These are phyloP conservation scores for Cornus suecica DNA, from an alignment of 148 eudicot species.

Conservation along the genomic window DNA sequence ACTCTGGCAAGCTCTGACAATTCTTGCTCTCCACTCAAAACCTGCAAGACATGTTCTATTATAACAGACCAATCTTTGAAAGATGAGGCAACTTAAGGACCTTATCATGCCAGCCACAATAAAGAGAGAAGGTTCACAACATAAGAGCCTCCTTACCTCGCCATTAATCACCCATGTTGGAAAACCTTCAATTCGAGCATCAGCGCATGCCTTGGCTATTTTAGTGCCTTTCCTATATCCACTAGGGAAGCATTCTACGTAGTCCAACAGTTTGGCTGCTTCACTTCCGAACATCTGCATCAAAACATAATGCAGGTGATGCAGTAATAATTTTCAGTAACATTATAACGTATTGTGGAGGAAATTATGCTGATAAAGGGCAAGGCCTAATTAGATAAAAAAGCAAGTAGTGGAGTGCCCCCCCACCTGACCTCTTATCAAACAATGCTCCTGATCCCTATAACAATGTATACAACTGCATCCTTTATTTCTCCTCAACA, in stretches of 20 bases:
- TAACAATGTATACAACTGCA: no score
- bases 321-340: background rate
- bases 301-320: background rate
- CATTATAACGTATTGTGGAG: background rate
- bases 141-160: slow-evolving; percentile 45
- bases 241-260: slow-evolving; percentile 90
- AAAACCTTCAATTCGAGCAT: slow-evolving; percentile 67
- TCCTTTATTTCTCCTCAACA: no score
- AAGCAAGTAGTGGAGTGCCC: no score
- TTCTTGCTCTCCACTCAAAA: slow-evolving; percentile 63
- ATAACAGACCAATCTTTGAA: background rate
- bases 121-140: slow-evolving; percentile 1
- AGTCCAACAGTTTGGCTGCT: slow-evolving; percentile 76
- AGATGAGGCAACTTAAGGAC: background rate
- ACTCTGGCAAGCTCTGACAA: slow-evolving; percentile 56
- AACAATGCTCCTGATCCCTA: no score
- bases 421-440: no score
- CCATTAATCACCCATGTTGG: slow-evolving; percentile 92
- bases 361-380: background rate
- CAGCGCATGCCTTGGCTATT: slow-evolving; percentile 58
- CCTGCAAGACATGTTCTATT: slow-evolving; percentile 34
- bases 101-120: background rate
- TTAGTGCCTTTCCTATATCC: slow-evolving; percentile 64
- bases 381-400: background rate
- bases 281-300: slow-evolving; percentile 85